phyloP scores from a whole-genome alignment of 305 asterid species.

The Fraxinus sp. region DNA sequence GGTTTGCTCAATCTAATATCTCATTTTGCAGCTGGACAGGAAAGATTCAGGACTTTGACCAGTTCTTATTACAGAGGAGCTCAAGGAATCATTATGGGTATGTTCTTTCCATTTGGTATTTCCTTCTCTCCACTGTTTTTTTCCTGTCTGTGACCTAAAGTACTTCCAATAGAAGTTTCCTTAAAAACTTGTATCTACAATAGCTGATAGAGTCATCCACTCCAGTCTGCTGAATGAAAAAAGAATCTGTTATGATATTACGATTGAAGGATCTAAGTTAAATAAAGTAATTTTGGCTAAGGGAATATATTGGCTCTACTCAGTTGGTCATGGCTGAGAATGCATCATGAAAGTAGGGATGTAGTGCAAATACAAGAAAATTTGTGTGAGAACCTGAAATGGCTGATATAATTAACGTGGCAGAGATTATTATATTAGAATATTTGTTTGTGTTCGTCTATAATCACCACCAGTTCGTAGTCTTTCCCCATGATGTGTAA shows the following conservation, averaged over 20 bases:
- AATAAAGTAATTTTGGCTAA: not conserved
- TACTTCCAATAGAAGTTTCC: not conserved
- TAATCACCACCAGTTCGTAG: not conserved
- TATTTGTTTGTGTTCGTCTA: not conserved
- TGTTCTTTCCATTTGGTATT: slow-evolving; percentile 8
- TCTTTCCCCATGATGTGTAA: not conserved
- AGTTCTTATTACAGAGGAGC: slow-evolving; percentile 59
- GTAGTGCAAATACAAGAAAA: not conserved
- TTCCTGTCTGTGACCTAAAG: not conserved
- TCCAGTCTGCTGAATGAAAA: not conserved
- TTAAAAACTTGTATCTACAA: not conserved
- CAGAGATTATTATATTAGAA: not conserved
- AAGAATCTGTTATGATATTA: not conserved
- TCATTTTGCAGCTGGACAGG: slow-evolving; percentile 55
- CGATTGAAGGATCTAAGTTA: not conserved
- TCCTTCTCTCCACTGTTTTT: not conserved
- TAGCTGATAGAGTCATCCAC: not conserved
- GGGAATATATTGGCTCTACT: not conserved
- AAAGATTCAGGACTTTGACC: slow-evolving; percentile 55
- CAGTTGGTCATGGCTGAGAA: not conserved
- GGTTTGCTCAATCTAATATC: not conserved
- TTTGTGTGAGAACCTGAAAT: not conserved
- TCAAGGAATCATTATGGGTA: slow-evolving; percentile 61
- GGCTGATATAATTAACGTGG: not conserved
- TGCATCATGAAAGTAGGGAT: not conserved